Evolutionary conservation across 176 grass and related monocot species (phyloP), one percentile per base, ranked within the genome.

Genomic region (Bonia amplexicaulis): DNA sequence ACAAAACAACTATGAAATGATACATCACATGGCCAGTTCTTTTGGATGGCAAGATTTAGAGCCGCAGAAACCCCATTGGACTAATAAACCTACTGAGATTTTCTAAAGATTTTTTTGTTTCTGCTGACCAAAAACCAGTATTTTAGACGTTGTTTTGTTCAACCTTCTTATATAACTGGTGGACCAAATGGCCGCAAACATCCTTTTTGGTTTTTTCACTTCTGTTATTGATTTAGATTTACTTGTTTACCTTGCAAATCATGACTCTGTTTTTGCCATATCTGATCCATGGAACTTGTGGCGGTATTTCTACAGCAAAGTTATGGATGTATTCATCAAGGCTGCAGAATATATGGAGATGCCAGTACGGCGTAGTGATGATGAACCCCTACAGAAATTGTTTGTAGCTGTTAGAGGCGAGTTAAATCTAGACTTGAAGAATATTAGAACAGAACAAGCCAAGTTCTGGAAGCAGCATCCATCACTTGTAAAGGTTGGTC

Each of bases 401-500:
- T 99, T 99, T 85, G 57, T 99, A 53, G 88, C 85, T 71, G 92
- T 99, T 94, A 96, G 97, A 89, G 96, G 97, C 31, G 93, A 99
- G 76, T 81, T 99, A 75, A 99, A 99, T 96, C 97, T 99, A 48
- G 97, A 96, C 82, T 83, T 99, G 66, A 96, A 99, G 78, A 99
- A 96, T 68, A 99, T 96, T 70, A 95, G 87, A 52, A 92, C 97
- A 77, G 93, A 99, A 78, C 97, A 99, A 79, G 93, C 93, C 45
- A 99, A 99, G 79, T 99, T 99, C 87, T 96, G 91, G 97, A 99
- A 94, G 88, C 97, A 96, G 76, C 97, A 99, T 83, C 97, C 97
- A 73, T 92, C 97, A 64, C 88, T 99, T 45, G 97, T 99, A 51
- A 99, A 99, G 97, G 93, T 94, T 84, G 78, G 78, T 69, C 71